Evolutionary conservation across 176 grass and related monocot genomes (phyloP).

Genomic region (Bothriochloa decipiens): DNA sequence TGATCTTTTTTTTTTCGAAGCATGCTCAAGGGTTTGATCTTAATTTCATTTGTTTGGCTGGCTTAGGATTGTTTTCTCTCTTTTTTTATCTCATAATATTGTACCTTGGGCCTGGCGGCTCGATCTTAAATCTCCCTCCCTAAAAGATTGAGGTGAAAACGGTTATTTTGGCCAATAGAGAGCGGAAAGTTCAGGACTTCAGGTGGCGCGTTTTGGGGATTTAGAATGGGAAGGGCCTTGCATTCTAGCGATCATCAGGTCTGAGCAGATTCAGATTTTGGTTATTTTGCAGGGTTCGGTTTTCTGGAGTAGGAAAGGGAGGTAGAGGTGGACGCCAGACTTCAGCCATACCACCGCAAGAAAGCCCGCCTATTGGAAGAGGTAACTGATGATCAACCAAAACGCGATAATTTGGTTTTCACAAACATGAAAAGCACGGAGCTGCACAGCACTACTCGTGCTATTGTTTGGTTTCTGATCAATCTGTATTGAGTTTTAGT

Average conservation of each 20-base stretch:
- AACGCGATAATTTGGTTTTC: background rate
- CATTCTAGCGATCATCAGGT: conserved; percentile 3
- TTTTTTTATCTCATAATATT: background rate
- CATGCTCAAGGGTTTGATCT: conserved; percentile 33
- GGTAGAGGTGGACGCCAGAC: conserved; percentile 11
- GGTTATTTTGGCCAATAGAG: background rate
- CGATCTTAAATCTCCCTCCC: too few relatives aligned
- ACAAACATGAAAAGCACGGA: too few relatives aligned
- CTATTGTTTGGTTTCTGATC: background rate
- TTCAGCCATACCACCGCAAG: conserved; percentile 11
- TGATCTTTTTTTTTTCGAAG: too few relatives aligned
- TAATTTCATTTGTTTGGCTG: background rate
- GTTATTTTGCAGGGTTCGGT: conserved; percentile 41
- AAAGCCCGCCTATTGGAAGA: conserved; percentile 37
- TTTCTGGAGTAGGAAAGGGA: conserved; percentile 47
- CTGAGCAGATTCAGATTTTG: conserved; percentile 10
- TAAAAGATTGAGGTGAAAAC: background rate
- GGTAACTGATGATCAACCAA: conserved; percentile 33
- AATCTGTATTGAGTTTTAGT: background rate
- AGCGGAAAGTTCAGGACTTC: background rate
- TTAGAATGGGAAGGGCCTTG: background rate
- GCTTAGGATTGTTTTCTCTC: background rate
- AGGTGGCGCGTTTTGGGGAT: background rate
- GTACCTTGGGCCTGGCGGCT: background rate
- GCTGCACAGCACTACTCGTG: too few relatives aligned